These are phyloP conservation scores for Castanea crenata DNA, from an alignment of 306 rosid genomes.

Conservation along the genomic window DNA sequence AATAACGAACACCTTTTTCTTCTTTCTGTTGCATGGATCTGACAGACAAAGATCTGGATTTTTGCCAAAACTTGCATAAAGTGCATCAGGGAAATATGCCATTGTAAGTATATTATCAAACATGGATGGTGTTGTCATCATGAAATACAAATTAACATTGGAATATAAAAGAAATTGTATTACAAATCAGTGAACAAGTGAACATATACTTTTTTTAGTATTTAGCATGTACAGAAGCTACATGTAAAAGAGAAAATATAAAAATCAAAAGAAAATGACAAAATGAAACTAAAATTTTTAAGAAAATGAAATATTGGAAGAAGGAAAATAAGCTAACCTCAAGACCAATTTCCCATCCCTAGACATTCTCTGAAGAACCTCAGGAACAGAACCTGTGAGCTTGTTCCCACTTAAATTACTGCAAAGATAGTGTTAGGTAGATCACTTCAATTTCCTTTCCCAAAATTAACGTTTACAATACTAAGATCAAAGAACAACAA, in stretches of 20 bases:
- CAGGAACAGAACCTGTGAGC: slow-evolving; percentile 25
- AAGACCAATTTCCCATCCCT: background rate
- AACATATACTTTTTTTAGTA: background rate
- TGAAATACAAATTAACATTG: background rate
- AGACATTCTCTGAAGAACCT: slow-evolving; percentile 7
- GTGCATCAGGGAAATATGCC: background rate
- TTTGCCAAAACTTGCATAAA: slow-evolving; percentile 15
- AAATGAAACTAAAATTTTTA: background rate
- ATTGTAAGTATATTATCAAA: background rate
- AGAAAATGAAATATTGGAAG: background rate
- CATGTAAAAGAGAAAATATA: background rate
- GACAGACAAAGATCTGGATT: slow-evolving; percentile 18
- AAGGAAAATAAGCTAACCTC: background rate
- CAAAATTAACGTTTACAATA: background rate
- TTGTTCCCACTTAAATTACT: slow-evolving; percentile 23
- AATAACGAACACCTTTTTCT: slow-evolving; percentile 14
- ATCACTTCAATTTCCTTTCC: no score
- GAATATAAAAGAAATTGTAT: background rate
- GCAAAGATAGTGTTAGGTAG: background rate
- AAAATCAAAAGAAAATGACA: background rate
- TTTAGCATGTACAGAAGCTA: background rate
- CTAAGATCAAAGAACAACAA: background rate
- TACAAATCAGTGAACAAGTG: no score
- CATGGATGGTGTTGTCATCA: background rate
- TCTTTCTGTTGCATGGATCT: slow-evolving; percentile 9